A percentile compares a stretch with the other conserved stretches of the same genome.
Conservation (phyloP, 768 basidiomycete genomes). For the Cantharellus anzutake region DNA sequence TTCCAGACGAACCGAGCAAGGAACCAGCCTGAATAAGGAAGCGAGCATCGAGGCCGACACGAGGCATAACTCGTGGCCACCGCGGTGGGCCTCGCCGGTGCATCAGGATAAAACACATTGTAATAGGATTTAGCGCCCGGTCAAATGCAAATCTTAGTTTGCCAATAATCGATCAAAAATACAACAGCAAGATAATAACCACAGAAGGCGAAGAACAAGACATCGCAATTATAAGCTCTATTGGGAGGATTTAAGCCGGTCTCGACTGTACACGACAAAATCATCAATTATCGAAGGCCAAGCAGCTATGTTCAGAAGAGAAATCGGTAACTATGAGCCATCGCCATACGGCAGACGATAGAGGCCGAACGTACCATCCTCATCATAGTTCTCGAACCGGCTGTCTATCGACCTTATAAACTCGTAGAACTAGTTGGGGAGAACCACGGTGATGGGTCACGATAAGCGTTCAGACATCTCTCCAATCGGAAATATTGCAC, state of each 20-base stretch:
- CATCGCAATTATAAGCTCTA: not conserved
- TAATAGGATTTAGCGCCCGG: too few species aligned
- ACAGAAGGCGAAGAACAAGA: too few species aligned
- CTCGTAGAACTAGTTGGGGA: slow-evolving; percentile 40
- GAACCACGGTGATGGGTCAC: not conserved
- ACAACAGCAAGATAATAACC: not conserved
- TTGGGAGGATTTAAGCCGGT: not conserved
- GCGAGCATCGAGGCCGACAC: not conserved
- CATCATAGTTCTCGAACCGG: slow-evolving; percentile 51
- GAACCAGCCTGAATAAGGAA: too few species aligned
- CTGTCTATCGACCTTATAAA: slow-evolving; percentile 61
- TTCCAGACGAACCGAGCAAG: too few species aligned
- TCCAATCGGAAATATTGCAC: not conserved
- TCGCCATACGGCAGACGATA: not conserved
- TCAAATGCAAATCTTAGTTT: too few species aligned
- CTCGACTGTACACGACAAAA: slow-evolving; percentile 32
- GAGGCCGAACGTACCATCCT: slow-evolving; percentile 34
- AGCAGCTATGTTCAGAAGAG: slow-evolving; percentile 30
- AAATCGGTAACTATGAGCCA: slow-evolving; percentile 4
- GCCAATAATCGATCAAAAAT: not conserved
- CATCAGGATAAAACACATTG: too few species aligned
- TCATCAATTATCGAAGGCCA: slow-evolving; percentile 83
- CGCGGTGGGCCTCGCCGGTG: too few species aligned
- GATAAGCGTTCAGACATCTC: not conserved
- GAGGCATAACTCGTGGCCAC: not conserved